These are phyloP conservation scores for Colletotrichum nymphaeae DNA, from an alignment of 2,329 filamentous ascomycete species.

Conservation along the genomic window DNA sequence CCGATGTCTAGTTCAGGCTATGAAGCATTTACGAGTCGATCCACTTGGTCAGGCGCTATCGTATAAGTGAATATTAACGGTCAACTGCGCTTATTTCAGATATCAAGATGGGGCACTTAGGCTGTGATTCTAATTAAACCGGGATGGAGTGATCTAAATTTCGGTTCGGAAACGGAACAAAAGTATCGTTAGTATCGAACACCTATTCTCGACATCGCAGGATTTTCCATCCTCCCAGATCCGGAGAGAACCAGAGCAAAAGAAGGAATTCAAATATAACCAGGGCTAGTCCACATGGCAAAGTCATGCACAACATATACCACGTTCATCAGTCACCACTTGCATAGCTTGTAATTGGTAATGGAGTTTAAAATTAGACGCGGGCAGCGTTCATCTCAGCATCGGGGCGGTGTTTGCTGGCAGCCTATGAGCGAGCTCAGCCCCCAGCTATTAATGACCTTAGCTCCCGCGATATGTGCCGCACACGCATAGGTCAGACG, in stretches of 20 bases:
- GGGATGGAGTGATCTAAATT: too few relatives aligned
- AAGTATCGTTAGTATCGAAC: not conserved
- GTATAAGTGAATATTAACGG: too few relatives aligned
- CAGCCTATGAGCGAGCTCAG: not conserved
- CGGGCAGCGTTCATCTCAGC: not conserved
- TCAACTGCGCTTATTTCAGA: not conserved
- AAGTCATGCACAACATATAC: not conserved
- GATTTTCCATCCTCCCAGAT: not conserved
- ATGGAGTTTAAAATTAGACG: conserved; percentile 3
- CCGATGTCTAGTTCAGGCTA: too few relatives aligned
- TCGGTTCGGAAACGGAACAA: not conserved
- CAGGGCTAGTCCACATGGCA: not conserved
- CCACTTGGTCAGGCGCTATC: too few relatives aligned
- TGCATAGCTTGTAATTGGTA: not conserved
- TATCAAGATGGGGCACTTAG: not conserved
- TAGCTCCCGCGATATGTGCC: not conserved
- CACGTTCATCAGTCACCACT: not conserved
- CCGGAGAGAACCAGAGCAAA: not conserved
- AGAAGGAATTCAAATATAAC: not conserved
- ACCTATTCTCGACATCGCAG: not conserved
- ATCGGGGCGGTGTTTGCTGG: not conserved
- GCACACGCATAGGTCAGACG: conserved; percentile 3
- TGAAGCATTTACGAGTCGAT: too few relatives aligned
- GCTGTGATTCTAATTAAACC: not conserved
- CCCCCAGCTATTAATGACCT: not conserved